Evolutionary conservation across 768 basidiomycete genomes (phyloP).

Genomic region (Krasilnikovozyma curviuscula): DNA sequence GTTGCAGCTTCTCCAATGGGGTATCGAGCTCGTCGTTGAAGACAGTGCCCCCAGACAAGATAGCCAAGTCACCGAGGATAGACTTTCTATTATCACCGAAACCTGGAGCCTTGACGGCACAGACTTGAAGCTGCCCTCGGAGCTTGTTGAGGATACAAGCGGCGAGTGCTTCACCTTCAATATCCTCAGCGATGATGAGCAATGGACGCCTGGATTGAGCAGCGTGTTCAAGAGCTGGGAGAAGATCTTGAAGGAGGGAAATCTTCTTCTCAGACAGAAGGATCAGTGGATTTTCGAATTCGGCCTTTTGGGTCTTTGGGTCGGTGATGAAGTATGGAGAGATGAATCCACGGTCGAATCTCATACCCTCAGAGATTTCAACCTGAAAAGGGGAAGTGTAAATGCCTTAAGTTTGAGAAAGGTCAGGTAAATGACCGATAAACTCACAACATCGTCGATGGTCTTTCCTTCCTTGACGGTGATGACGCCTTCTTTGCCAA

Average conservation of each 20-base stretch:
- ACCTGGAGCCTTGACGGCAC: slow-evolving; percentile 82
- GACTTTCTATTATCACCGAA: slow-evolving; percentile 99
- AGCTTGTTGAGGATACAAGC: slow-evolving; percentile 99
- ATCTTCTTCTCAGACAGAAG: slow-evolving; percentile 98
- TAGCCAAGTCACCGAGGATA: slow-evolving; percentile 88
- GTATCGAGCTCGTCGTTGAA: slow-evolving; percentile 93
- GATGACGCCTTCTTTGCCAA: slow-evolving; percentile 98
- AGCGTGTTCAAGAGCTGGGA: slow-evolving; percentile 61
- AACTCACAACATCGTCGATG: slow-evolving; percentile 47
- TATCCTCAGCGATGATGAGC: slow-evolving; percentile 89
- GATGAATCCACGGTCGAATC: slow-evolving; percentile 96
- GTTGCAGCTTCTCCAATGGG: slow-evolving; percentile 78
- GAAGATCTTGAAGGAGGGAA: slow-evolving; percentile 77
- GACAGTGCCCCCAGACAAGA: slow-evolving; percentile 92
- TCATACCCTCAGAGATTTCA: slow-evolving; percentile 99
- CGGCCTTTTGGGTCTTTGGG: slow-evolving; percentile 85
- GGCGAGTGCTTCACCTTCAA: slow-evolving; percentile 93
- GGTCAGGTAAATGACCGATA: background rate
- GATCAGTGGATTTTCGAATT: slow-evolving; percentile 89
- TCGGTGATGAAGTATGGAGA: slow-evolving; percentile 97
- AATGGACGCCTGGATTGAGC: slow-evolving; percentile 61
- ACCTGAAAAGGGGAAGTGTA: slow-evolving; percentile 35
- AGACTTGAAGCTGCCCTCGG: slow-evolving; percentile 85
- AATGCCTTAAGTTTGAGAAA: background rate
- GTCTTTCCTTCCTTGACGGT: slow-evolving; percentile 98